Evolutionary conservation across 768 basidiomycete species (phyloP).

Genomic region (Tylopilus subfusipes): DNA sequence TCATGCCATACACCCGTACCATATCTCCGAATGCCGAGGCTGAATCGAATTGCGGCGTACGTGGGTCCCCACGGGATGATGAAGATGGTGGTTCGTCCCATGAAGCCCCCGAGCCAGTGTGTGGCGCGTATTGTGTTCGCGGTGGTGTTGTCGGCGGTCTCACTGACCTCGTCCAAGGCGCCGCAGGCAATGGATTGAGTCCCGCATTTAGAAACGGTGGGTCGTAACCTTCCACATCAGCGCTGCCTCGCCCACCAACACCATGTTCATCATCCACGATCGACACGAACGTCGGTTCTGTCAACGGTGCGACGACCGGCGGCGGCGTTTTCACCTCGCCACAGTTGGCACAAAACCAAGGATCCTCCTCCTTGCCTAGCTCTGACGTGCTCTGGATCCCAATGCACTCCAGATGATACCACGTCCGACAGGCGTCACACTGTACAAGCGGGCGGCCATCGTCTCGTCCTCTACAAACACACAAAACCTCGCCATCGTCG

Average conservation of each 20-base stretch:
- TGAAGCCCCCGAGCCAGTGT: slow-evolving; percentile 37
- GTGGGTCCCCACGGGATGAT: slow-evolving; percentile 50
- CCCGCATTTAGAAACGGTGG: slow-evolving; percentile 55
- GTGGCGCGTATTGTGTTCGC: slow-evolving; percentile 23
- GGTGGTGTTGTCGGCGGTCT: slow-evolving; percentile 49
- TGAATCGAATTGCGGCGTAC: slow-evolving; percentile 46
- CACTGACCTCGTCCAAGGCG: slow-evolving; percentile 42
- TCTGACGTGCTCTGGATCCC: slow-evolving; percentile 63
- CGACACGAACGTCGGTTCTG: slow-evolving; percentile 68
- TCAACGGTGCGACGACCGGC: slow-evolving; percentile 27
- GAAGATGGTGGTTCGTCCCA: slow-evolving; percentile 43
- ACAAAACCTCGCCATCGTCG: slow-evolving; percentile 51
- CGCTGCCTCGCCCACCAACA: neutral
- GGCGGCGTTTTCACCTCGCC: slow-evolving; percentile 44
- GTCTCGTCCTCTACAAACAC: slow-evolving; percentile 63
- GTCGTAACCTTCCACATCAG: slow-evolving; percentile 42
- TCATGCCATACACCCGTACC: slow-evolving; percentile 37
- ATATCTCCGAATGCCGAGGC: slow-evolving; percentile 32
- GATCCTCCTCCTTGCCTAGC: slow-evolving; percentile 72
- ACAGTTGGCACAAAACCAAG: slow-evolving; percentile 68
- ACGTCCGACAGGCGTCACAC: slow-evolving; percentile 74
- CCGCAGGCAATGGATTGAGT: slow-evolving; percentile 53
- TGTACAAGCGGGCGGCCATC: slow-evolving; percentile 78
- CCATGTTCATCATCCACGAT: slow-evolving; percentile 47
- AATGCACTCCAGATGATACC: slow-evolving; percentile 82